A percentile compares a stretch with the other conserved stretches of the same genome.
These are phyloP conservation scores for Fusarium sp. DNA, from an alignment of 2,329 filamentous ascomycete species.

Conservation along the genomic window DNA sequence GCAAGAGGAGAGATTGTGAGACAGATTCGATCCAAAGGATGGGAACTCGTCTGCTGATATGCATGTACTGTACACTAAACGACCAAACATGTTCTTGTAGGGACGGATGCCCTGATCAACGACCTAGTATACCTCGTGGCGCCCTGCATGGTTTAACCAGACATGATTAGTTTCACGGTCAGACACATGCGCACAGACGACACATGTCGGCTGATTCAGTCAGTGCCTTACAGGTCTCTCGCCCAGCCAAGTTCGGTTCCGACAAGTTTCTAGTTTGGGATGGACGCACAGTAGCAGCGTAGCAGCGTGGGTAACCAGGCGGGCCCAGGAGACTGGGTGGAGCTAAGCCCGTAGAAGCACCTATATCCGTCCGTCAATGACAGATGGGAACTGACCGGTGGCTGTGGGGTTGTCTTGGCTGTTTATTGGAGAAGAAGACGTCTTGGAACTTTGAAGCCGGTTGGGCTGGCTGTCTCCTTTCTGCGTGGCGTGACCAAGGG, in stretches of 20 bases:
- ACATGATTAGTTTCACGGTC: background rate
- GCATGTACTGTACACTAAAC: background rate
- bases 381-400: background rate
- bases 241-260: background rate
- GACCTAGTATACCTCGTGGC: background rate
- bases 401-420: background rate
- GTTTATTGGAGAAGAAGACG: background rate
- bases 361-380: background rate
- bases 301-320: background rate
- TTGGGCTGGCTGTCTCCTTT: background rate
- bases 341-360: too few relatives aligned
- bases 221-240: background rate
- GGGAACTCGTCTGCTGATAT: background rate
- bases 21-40: too few relatives aligned
- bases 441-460: background rate
- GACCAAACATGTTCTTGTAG: background rate
- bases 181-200: background rate
- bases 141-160: background rate
- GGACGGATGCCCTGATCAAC: background rate
- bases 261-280: background rate
- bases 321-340: background rate
- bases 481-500: background rate
- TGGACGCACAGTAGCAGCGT: background rate
- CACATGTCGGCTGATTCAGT: background rate
- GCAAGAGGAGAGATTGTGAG: background rate